Base-by-base conservation (phyloP, 106 monocot genomes). In the Ottelia alismoides region DNA sequence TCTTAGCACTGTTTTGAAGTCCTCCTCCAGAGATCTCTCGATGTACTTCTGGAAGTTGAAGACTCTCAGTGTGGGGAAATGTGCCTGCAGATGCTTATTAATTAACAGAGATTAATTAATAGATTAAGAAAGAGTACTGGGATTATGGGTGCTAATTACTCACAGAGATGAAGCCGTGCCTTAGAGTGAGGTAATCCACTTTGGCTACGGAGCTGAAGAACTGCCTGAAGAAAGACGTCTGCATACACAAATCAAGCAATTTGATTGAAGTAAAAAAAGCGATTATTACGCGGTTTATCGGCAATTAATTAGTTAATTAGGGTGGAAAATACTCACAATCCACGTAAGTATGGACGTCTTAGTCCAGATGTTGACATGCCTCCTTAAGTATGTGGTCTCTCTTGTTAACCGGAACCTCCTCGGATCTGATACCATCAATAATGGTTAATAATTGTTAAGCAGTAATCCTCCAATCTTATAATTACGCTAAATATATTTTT, bases 31-130 rank as follows among this genome's bases (percentile, higher is more conserved):
- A 35, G 57, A 31, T 25, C 56, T 48, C 20, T 57, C 31, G 30
- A 57, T 56, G 31, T 57, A 57, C 27, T 66, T 57, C 24, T 66
- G 47, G 25, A 66, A 66, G 45, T 66, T 66, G 30, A 66, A 66
- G 0, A 22, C 28, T 24, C 17, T 57, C 49, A 22, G 31, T 6
- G 21, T 48, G 30, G 57, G 44, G 11, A 66, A 46, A 31, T 56
- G 57, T 31, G 57, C 25, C 57, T 57, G 35, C 5, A 40, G 10
- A 53, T n/a, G 52, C 52, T 25, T 11, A 5, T 25, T 27, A 1
- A 49, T 18, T 19, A 49, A 11, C 48, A 3, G 11, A 3, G 9
- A 11, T 11, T 11, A 11, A n/a, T n/a, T 11, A 3, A 49, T 5
- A 49, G 48, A 49, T 49, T 9, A 20, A 49, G 20, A 19, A 2